Percentiles rank a stretch among this genome's conserved stretches.
phyloP scores from a whole-genome alignment of 106 monocot species.

The Acanthochlamys bracteata region DNA sequence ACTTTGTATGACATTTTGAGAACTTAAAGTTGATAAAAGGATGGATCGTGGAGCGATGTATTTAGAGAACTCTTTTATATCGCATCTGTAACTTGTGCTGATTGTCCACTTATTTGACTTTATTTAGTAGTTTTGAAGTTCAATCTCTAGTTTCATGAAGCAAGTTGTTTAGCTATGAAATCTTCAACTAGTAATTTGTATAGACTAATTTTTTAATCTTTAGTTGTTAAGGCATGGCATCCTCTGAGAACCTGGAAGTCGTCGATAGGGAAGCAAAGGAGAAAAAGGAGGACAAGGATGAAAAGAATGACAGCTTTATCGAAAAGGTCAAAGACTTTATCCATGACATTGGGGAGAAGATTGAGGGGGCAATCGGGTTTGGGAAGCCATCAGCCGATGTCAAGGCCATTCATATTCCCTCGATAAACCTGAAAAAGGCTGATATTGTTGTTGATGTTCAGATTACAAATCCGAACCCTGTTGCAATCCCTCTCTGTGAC shows the following conservation, averaged over 20 bases:
- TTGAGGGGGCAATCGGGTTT: constrained; percentile 41
- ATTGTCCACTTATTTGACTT: too few relatives aligned
- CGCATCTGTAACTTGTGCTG: too few relatives aligned
- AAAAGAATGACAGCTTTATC: constrained; percentile 30
- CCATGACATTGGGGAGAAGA: constrained; percentile 51
- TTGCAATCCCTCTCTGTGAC: constrained; percentile 41
- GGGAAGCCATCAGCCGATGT: constrained; percentile 49
- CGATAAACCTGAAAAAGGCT: constrained; percentile 24
- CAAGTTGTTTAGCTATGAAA: too few relatives aligned
- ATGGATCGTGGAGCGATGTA: too few relatives aligned
- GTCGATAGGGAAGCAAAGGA: constrained; percentile 23
- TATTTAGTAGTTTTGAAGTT: too few relatives aligned
- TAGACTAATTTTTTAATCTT: neutral
- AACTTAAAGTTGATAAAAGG: too few relatives aligned
- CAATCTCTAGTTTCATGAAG: too few relatives aligned
- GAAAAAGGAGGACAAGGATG: constrained; percentile 16
- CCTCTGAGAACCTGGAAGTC: constrained; percentile 23
- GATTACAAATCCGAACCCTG: constrained; percentile 39
- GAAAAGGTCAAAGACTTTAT: constrained; percentile 45
- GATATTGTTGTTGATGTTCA: constrained; percentile 35
- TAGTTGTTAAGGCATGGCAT: constrained; percentile 25
- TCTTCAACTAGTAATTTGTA: neutral
- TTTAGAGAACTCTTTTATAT: too few relatives aligned
- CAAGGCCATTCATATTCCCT: constrained; percentile 25
- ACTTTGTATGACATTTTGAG: too few relatives aligned